These are phyloP conservation scores for Lachnellula arida DNA, from an alignment of 2,329 filamentous ascomycete genomes.

Conservation along the genomic window DNA sequence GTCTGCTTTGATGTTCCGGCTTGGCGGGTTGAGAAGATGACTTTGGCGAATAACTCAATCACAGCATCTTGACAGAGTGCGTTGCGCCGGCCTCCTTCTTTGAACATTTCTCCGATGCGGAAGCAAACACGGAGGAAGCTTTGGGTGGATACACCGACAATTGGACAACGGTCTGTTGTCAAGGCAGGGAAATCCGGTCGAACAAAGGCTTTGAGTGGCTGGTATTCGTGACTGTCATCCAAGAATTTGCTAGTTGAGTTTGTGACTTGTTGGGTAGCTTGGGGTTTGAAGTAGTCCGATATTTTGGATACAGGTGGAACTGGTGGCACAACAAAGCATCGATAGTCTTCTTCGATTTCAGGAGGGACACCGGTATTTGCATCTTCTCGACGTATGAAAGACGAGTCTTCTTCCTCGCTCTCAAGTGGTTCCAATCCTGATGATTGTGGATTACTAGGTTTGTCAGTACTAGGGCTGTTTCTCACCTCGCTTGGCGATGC, in stretches of 20 bases:
- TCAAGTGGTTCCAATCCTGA: background rate
- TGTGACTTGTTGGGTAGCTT: background rate
- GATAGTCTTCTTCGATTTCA: background rate
- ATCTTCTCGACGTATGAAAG: slow-evolving; percentile 14
- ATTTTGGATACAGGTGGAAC: background rate
- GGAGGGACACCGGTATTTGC: background rate
- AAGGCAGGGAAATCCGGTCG: slow-evolving; percentile 47
- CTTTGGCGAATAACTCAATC: slow-evolving; percentile 61
- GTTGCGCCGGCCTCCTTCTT: slow-evolving; percentile 39
- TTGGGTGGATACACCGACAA: slow-evolving; percentile 47
- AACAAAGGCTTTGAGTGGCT: slow-evolving; percentile 40
- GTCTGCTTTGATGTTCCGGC: slow-evolving; percentile 47
- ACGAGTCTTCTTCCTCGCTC: slow-evolving; percentile 24
- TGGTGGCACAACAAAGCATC: background rate
- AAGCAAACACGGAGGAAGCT: slow-evolving; percentile 56
- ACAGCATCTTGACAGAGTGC: slow-evolving; percentile 47
- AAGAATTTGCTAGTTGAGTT: background rate
- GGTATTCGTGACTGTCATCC: slow-evolving; percentile 28
- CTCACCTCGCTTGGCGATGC: background rate
- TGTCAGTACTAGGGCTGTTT: slow-evolving; percentile 9
- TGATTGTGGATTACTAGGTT: slow-evolving; percentile 6
- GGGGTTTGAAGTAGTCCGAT: background rate
- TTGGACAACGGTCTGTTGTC: slow-evolving; percentile 47
- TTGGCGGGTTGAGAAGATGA: slow-evolving; percentile 54
- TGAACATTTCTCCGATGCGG: slow-evolving; percentile 55